Evolutionary conservation across 345 rosid species (phyloP).

Genomic region (Raphanus raphanistrum): DNA sequence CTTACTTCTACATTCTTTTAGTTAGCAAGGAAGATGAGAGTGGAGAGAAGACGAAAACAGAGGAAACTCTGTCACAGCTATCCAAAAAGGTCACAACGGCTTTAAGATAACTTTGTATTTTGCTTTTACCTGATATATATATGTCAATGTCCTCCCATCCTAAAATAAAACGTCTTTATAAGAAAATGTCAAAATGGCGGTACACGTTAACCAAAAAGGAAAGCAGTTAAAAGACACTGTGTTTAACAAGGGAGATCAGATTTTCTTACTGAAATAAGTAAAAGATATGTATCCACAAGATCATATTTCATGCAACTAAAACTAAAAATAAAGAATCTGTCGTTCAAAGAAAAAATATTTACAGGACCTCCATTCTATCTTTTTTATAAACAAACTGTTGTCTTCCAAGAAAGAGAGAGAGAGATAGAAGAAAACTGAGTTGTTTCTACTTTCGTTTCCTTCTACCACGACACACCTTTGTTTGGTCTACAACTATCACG

Average conservation of each 20-base stretch:
- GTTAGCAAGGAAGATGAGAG: slow-evolving; percentile 42
- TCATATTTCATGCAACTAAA: slow-evolving; percentile 6
- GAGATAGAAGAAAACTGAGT: not conserved
- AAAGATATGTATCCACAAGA: not conserved
- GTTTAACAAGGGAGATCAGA: too few species aligned
- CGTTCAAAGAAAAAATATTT: slow-evolving; percentile 14
- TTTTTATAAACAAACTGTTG: slow-evolving; percentile 23
- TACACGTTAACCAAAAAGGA: too few species aligned
- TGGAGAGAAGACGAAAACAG: slow-evolving; percentile 28
- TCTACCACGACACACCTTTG: slow-evolving; percentile 9
- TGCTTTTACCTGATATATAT: too few species aligned
- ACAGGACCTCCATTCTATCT: slow-evolving; percentile 32
- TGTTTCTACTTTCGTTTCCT: slow-evolving; percentile 19
- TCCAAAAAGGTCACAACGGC: slow-evolving; percentile 25
- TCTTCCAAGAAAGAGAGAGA: slow-evolving; percentile 10
- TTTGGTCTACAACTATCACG: not conserved
- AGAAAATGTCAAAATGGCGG: too few species aligned
- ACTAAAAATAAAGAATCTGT: not conserved
- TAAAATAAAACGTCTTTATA: too few species aligned
- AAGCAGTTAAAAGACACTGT: too few species aligned
- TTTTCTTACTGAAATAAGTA: not conserved
- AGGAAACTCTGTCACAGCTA: not conserved
- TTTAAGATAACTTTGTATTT: not conserved
- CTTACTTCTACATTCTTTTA: slow-evolving; percentile 19
- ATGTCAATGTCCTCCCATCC: too few species aligned